phyloP scores from a whole-genome alignment of 2,329 filamentous ascomycete species.

The Diaporthe citrichinensis region DNA sequence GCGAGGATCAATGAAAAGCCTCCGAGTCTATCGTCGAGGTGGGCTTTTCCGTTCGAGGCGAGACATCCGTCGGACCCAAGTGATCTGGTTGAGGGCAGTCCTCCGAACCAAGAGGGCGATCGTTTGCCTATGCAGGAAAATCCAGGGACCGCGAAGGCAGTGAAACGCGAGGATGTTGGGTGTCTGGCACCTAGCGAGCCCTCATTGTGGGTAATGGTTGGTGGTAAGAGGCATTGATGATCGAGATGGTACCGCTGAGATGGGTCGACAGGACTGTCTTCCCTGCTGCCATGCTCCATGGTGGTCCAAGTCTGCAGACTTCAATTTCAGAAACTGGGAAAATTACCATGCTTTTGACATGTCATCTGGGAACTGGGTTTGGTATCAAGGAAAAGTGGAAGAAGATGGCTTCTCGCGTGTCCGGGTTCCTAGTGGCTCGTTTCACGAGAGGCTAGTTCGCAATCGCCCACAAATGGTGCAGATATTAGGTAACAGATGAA shows the following conservation, averaged over 20 bases:
- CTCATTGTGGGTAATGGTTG: constrained; percentile 2
- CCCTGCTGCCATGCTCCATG: constrained; percentile 14
- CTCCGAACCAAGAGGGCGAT: constrained; percentile 16
- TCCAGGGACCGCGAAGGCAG: not conserved
- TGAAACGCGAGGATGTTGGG: constrained; percentile 4
- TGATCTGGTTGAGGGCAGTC: constrained; percentile 14
- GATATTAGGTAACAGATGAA: constrained; percentile 4
- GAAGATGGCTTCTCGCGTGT: not conserved
- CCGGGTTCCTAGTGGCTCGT: constrained; percentile 17
- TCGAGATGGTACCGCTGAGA: constrained; percentile 11
- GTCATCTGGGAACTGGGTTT: constrained; percentile 12
- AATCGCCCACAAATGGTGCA: constrained; percentile 20
- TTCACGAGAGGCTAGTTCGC: not conserved
- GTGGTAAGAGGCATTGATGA: not conserved
- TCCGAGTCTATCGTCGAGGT: not conserved
- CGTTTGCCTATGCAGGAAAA: not conserved
- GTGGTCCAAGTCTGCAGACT: not conserved
- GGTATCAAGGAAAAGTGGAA: not conserved
- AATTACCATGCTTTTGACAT: constrained; percentile 20
- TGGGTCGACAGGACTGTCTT: constrained; percentile 8
- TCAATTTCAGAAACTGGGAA: constrained; percentile 4
- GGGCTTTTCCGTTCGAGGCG: constrained; percentile 13
- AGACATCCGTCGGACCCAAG: constrained; percentile 7
- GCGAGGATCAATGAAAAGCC: constrained; percentile 7
- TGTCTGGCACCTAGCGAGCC: not conserved